These are phyloP conservation scores for Zygoascus tannicola DNA, from an alignment of 805 yeast species.

Conservation along the genomic window DNA sequence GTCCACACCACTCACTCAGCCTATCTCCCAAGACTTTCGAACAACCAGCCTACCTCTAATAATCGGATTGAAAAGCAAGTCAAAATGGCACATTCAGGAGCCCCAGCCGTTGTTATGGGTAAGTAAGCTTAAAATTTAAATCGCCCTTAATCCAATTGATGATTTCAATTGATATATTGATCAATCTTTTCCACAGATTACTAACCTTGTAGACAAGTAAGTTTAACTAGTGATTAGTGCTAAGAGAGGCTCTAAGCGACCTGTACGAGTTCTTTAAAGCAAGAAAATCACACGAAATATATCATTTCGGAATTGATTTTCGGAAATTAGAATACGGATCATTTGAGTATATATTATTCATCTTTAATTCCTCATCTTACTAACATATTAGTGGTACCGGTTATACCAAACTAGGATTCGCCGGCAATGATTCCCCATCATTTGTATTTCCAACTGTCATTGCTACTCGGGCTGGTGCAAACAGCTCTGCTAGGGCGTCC, in stretches of 20 bases:
- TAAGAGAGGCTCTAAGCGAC: neutral
- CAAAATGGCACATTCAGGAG: conserved; percentile 20
- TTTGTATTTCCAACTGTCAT: conserved; percentile 97
- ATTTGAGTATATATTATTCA: neutral
- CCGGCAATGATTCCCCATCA: conserved; percentile 97
- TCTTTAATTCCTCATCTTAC: too few species aligned
- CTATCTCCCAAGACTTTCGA: too few species aligned
- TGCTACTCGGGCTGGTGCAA: conserved; percentile 44
- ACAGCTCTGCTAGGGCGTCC: conserved; percentile 30
- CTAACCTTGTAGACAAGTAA: conserved; percentile 25
- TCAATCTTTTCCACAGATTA: too few species aligned
- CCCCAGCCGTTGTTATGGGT: conserved; percentile 95
- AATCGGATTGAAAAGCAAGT: too few species aligned
- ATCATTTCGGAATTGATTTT: too few species aligned
- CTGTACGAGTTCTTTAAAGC: too few species aligned
- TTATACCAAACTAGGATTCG: conserved; percentile 92
- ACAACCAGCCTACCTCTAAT: too few species aligned
- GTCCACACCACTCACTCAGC: too few species aligned
- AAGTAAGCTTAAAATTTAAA: conserved; percentile 36
- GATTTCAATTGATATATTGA: neutral
- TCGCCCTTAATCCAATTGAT: neutral
- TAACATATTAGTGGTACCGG: conserved; percentile 79
- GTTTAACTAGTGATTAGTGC: conserved; percentile 13
- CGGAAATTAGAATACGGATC: neutral
- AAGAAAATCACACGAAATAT: too few species aligned